phyloP scores from a whole-genome alignment of 169 alveolate genomes.

The Cryptosporidium ryanae region DNA sequence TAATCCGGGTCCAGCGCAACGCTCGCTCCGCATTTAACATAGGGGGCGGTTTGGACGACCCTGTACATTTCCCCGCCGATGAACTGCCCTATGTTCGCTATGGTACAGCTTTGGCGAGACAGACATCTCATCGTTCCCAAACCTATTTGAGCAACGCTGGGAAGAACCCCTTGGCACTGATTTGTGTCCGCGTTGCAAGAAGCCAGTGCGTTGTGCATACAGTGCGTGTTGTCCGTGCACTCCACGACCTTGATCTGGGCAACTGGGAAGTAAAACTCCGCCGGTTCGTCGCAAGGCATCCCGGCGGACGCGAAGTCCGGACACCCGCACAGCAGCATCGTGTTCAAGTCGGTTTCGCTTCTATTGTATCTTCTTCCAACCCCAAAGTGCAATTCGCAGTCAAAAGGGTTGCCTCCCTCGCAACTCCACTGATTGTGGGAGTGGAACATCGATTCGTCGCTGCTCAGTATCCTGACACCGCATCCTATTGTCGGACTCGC shows the following conservation, averaged over 20 bases:
- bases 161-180: constrained; percentile 72
- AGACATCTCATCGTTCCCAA: constrained; percentile 73
- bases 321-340: constrained; percentile 66
- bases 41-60: constrained; percentile 79
- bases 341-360: constrained; percentile 37
- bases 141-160: constrained; percentile 72
- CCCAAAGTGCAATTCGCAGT: constrained; percentile 72
- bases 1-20: constrained; percentile 81
- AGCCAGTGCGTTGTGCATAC: constrained; percentile 73
- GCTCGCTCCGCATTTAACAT: constrained; percentile 79
- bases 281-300: constrained; percentile 75
- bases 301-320: constrained; percentile 67
- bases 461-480: constrained; percentile 61
- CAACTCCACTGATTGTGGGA: constrained; percentile 67
- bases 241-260: constrained; percentile 66
- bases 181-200: constrained; percentile 61
- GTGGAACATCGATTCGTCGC: constrained; percentile 58
- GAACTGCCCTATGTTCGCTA: constrained; percentile 67
- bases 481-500: constrained; percentile 74
- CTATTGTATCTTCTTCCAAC: constrained; percentile 73
- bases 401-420: constrained; percentile 74
- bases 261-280: constrained; percentile 67
- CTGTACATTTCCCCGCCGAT: constrained; percentile 77
- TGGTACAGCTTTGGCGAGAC: constrained; percentile 63
- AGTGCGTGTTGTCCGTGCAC: constrained; percentile 66